Evolutionary conservation across 495 filamentous ascomycete genomes (phyloP).

Genomic region (Daldinia grandis): DNA sequence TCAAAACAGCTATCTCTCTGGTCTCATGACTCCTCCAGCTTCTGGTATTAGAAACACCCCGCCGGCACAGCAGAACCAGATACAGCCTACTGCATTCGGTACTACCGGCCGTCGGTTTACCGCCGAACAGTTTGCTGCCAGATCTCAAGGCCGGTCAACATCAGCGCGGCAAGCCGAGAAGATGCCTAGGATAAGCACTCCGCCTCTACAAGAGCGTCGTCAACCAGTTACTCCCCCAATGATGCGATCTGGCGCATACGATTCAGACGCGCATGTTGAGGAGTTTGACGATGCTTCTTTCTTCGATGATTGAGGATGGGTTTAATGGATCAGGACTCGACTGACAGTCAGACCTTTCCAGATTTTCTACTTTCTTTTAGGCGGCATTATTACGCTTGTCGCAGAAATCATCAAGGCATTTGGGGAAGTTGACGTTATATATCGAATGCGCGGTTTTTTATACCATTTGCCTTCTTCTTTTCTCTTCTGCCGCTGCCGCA

Average conservation of each 20-base stretch:
- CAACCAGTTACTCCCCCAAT: slow-evolving; percentile 73
- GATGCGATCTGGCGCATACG: slow-evolving; percentile 72
- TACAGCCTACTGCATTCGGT: slow-evolving; percentile 60
- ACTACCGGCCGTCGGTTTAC: slow-evolving; percentile 62
- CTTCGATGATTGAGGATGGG: slow-evolving; percentile 58
- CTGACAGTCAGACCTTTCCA: neutral
- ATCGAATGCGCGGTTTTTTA: slow-evolving; percentile 39
- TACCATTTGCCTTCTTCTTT: slow-evolving; percentile 47
- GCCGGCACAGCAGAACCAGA: slow-evolving; percentile 39
- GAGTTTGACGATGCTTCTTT: slow-evolving; percentile 65
- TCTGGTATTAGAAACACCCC: slow-evolving; percentile 69
- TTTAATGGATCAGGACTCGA: neutral
- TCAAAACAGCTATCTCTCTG: slow-evolving; percentile 64
- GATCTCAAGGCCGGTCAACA: slow-evolving; percentile 51
- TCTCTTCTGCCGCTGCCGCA: slow-evolving; percentile 14
- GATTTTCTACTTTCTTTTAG: slow-evolving; percentile 14
- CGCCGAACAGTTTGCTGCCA: slow-evolving; percentile 56
- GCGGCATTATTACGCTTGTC: slow-evolving; percentile 17
- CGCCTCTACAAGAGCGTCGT: slow-evolving; percentile 49
- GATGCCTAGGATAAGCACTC: slow-evolving; percentile 47
- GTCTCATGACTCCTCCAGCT: slow-evolving; percentile 83
- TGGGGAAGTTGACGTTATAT: slow-evolving; percentile 37
- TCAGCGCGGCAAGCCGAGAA: slow-evolving; percentile 49
- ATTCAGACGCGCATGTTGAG: slow-evolving; percentile 70
- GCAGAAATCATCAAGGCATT: slow-evolving; percentile 18